Evolutionary conservation across 441 rosid species (phyloP), one percentile per base, ranked within the genome.

Genomic region (Bruguiera hainesii): DNA sequence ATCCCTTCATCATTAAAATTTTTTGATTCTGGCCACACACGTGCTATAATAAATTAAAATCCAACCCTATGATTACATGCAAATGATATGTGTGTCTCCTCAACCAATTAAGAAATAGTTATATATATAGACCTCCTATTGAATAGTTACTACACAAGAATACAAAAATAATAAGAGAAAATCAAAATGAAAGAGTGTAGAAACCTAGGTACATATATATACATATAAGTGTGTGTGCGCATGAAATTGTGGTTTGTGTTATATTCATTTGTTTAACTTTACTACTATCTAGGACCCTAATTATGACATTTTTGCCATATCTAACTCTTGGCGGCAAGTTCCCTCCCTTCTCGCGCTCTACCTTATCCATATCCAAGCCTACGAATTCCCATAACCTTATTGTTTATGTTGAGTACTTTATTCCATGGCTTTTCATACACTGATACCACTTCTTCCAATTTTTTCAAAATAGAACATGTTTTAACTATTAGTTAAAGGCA

Each of bases 361-460:
- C 31, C 63, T 13, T 25, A 71, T 15, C 39, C 80, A 49, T 75
- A 87, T 42, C 75, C 61, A 92, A 64, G 28, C 96, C 98, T 57
- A 79, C 76, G 68, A 92, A 89, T 67, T 84, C 82, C 98, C 98
- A 92, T 52, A 96, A 92, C 70, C 98, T 71, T 67, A 96, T 92
- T 0, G 96, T 92, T 20, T 86, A 90, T 49, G 72, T 8, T 19
- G 83, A 67, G 71, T 89, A 87, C 71, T 79, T 79, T 65, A 74
- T 68, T 31, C 84, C 80, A 5, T 79, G 58, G 70, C 85, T 86
- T 67, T 72, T 26, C 57, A 50, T 77, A 63, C 7, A 89, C 85
- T 3, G 87, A 78, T 28, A 68, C 78, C 53, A 92, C 98, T 21
- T 83, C 93, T 58, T 85, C 82, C 68, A 80, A 2, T 70, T 79